A percentile compares a stretch with the other conserved stretches of the same genome.
phyloP scores from a whole-genome alignment of 345 rosid genomes.

The Brassica napus region DNA sequence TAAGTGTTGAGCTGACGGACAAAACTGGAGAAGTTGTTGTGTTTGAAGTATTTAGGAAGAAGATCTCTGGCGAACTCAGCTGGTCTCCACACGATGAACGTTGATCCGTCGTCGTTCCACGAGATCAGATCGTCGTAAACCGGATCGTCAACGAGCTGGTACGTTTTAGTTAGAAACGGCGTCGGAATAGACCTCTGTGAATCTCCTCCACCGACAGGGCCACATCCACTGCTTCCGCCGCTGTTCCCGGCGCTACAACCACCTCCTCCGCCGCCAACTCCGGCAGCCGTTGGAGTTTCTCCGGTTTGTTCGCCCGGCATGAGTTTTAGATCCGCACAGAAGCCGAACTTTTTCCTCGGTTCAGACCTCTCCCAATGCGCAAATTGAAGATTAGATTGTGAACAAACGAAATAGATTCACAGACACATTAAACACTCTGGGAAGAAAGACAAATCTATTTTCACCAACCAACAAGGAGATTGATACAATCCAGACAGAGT shows the following conservation, averaged over 20 bases:
- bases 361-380: conserved; percentile 4
- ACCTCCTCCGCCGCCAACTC: conserved; percentile 38
- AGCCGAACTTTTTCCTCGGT: background rate
- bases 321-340: conserved; percentile 37
- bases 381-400: conserved; percentile 13
- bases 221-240: conserved; percentile 41
- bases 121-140: conserved; percentile 70
- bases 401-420: background rate
- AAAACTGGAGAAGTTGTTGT: conserved; percentile 91
- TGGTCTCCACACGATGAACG: conserved; percentile 89
- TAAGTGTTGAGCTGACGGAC: conserved; percentile 97
- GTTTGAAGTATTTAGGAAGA: conserved; percentile 92
- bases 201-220: conserved; percentile 47
- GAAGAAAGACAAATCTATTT: background rate
- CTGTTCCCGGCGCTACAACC: conserved; percentile 42
- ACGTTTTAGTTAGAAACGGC: conserved; percentile 86
- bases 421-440: conserved; percentile 5
- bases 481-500: conserved; percentile 14
- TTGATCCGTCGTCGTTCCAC: conserved; percentile 89
- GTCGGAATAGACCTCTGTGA: conserved; percentile 86
- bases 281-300: conserved; percentile 48
- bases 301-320: conserved; percentile 73
- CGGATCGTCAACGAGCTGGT: conserved; percentile 82
- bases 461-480: conserved; percentile 28
- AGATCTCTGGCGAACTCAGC: conserved; percentile 94